A percentile compares a stretch with the other conserved stretches of the same genome.
These are phyloP conservation scores for Graphilbum fragrans DNA, from an alignment of 2,329 filamentous ascomycete species.

Conservation along the genomic window DNA sequence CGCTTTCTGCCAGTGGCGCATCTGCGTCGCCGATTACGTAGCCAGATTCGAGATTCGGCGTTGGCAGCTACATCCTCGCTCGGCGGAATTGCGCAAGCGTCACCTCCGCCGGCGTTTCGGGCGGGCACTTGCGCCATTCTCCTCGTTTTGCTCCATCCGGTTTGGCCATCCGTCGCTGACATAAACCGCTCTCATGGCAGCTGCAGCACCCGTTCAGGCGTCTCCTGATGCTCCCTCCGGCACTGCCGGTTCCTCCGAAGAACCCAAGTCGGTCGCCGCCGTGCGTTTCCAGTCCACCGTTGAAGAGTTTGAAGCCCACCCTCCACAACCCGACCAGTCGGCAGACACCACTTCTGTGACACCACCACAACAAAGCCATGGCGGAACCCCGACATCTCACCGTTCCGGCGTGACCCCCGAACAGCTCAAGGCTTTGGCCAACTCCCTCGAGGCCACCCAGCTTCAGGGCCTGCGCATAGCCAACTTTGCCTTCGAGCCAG, in stretches of 20 bases:
- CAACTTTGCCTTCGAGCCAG: slow-evolving; percentile 80
- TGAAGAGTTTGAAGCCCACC: slow-evolving; percentile 47
- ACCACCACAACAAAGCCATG: neutral
- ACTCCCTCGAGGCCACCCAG: slow-evolving; percentile 58
- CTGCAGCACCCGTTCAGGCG: neutral
- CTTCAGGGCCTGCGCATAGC: slow-evolving; percentile 75
- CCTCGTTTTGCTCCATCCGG: too few relatives aligned
- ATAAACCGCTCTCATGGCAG: neutral
- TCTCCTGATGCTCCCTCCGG: neutral
- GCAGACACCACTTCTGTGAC: slow-evolving; percentile 17
- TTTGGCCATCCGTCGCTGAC: neutral
- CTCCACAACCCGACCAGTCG: slow-evolving; percentile 11
- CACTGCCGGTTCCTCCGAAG: slow-evolving; percentile 14
- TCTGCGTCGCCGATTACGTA: too few relatives aligned
- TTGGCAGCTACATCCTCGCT: too few relatives aligned
- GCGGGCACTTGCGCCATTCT: too few relatives aligned
- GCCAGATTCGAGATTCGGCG: too few relatives aligned
- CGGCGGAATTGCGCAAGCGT: too few relatives aligned
- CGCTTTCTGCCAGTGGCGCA: too few relatives aligned
- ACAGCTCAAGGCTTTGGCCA: slow-evolving; percentile 54
- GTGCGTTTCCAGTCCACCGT: slow-evolving; percentile 63
- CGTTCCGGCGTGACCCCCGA: slow-evolving; percentile 37
- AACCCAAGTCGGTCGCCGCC: slow-evolving; percentile 22
- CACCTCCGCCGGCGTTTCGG: too few relatives aligned
- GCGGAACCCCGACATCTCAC: neutral